Percentiles rank a stretch among this genome's conserved stretches.
phyloP scores from a whole-genome alignment of 2,329 filamentous ascomycete species.

The Acarospora socialis region DNA sequence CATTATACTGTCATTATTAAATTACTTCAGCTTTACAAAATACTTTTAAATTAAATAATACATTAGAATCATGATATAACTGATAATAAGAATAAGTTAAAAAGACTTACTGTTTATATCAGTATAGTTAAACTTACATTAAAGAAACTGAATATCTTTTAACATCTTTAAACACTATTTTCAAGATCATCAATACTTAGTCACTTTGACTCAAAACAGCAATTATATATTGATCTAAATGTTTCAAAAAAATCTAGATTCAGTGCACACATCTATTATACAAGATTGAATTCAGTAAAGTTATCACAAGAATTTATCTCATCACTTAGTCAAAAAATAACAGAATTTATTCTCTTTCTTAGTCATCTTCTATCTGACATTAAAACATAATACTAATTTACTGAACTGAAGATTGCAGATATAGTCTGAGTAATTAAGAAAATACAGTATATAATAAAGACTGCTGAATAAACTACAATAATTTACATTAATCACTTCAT shows the following conservation, averaged over 20 bases:
- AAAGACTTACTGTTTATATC: neutral
- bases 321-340: too few species aligned
- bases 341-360: too few species aligned
- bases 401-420: slow-evolving; percentile 1
- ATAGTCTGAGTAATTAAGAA: slow-evolving; percentile 4
- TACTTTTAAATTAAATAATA: neutral
- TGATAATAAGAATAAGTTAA: neutral
- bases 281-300: too few species aligned
- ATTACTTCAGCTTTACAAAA: neutral
- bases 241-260: too few species aligned
- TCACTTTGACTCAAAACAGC: too few species aligned
- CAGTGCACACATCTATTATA: too few species aligned
- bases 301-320: too few species aligned
- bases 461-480: too few species aligned
- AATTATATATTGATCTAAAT: too few species aligned
- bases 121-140: neutral
- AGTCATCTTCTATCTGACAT: too few species aligned
- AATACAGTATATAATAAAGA: neutral
- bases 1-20: neutral
- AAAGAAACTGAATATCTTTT: neutral
- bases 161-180: neutral
- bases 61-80: neutral
- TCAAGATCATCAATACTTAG: too few species aligned
- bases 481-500: slow-evolving; percentile 1
- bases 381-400: too few species aligned